Base-by-base conservation (phyloP, 108 stramenopile species). In the Chaetoceros muelleri region DNA sequence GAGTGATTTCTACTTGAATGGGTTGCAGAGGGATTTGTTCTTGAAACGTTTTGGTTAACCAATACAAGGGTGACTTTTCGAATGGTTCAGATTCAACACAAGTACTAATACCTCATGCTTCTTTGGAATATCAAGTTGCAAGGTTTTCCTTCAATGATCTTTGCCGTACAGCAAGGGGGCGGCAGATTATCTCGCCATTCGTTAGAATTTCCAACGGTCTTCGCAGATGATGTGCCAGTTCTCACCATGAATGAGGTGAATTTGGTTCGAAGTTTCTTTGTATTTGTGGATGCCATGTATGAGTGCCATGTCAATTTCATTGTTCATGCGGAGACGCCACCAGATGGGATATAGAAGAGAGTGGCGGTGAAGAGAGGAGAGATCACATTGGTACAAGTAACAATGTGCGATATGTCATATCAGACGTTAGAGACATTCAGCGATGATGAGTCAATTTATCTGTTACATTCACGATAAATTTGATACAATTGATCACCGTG, bases 1-100 rank as follows among this genome's bases (percentile, higher is more conserved):
- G 17, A 29, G 48, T 1, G 90, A 97, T 69, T 79, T 99, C 59
- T 99, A 99, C 72, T 57, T 80, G 46, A 80, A 90, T 54, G 98
- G 98, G 16, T 67, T 99, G 52, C 95, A 97, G 65, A 92, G 98
- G 0, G 89, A 96, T 58, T 81, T 90, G 28, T 99, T 99, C 49
- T 24, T 98, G 23, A 96, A 70, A 70, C 29, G 76, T 75, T 51
- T 59, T 70, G 0, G 63, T 45, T 13, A 52, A 29, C 17, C 55
- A 44, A 7, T 47, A 53, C 16, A 0, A 49, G 23, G 53, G 22
- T 20, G 60, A 30, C n/a, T 76, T 74, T 52, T 66, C 8, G 40
- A 72, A 23, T 44, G 80, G 7, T 88, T 85, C 50, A 31, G 62
- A 1, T 19, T 62, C 27, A 34, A 78, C 28, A 67, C 73, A 17